These are phyloP conservation scores for Trichaptum fuscoviolaceum DNA, from an alignment of 768 basidiomycete genomes.

Conservation along the genomic window DNA sequence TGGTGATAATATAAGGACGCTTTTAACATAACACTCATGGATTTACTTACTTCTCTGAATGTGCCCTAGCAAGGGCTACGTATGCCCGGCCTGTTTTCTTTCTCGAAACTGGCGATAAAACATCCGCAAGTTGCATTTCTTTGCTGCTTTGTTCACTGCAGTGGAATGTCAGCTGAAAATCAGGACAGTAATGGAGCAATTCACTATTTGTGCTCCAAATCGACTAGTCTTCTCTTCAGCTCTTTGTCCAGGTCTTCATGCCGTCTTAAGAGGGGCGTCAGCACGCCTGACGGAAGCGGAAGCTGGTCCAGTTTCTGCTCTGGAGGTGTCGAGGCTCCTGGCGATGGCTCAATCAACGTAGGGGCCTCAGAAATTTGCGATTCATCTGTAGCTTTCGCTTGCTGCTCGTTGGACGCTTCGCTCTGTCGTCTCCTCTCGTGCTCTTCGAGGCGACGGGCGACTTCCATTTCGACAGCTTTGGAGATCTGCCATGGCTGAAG, in stretches of 20 bases:
- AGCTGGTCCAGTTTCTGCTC: constrained; percentile 9
- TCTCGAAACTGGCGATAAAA: constrained; percentile 65
- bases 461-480: constrained; percentile 69
- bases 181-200: constrained; percentile 24
- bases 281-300: constrained; percentile 40
- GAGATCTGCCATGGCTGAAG: constrained; percentile 52
- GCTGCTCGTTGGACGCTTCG: not conserved
- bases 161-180: constrained; percentile 4
- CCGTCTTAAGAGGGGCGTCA: constrained; percentile 57
- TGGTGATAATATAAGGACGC: constrained; percentile 22
- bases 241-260: constrained; percentile 69
- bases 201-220: constrained; percentile 70
- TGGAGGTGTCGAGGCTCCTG: not conserved
- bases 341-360: not conserved
- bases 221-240: constrained; percentile 55
- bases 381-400: not conserved
- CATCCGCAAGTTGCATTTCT: constrained; percentile 55
- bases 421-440: constrained; percentile 17
- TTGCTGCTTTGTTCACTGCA: constrained; percentile 56
- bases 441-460: constrained; percentile 54
- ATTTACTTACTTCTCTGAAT: constrained; percentile 67
- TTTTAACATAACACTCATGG: constrained; percentile 2
- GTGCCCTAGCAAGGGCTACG: constrained; percentile 74
- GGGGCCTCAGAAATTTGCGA: not conserved
- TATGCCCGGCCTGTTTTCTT: constrained; percentile 83